phyloP scores from a whole-genome alignment of 805 yeast species.

The Candida yuanshanica region DNA sequence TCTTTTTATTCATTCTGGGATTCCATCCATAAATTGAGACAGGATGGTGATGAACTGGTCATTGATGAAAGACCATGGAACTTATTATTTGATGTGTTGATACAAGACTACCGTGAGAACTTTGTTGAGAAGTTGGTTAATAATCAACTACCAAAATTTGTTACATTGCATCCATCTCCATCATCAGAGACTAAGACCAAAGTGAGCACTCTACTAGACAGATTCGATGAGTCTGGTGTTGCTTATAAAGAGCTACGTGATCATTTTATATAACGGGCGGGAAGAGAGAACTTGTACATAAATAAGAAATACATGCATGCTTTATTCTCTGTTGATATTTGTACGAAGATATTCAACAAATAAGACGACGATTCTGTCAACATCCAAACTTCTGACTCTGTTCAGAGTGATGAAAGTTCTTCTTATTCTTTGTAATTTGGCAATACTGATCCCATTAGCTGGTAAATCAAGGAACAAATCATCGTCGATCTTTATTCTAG shows the following conservation, averaged over 20 bases:
- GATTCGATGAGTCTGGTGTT: slow-evolving; percentile 10
- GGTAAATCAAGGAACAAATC: slow-evolving; percentile 58
- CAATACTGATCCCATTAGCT: slow-evolving; percentile 49
- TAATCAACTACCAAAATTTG: slow-evolving; percentile 6
- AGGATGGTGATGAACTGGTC: neutral
- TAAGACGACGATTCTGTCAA: slow-evolving; percentile 58
- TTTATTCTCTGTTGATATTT: slow-evolving; percentile 32
- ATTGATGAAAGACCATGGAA: slow-evolving; percentile 22
- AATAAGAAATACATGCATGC: neutral
- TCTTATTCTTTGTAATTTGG: slow-evolving; percentile 78
- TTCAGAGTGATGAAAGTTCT: slow-evolving; percentile 80
- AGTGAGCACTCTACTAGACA: slow-evolving; percentile 6
- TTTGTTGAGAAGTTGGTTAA: slow-evolving; percentile 13
- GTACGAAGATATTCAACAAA: slow-evolving; percentile 75
- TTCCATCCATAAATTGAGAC: slow-evolving; percentile 2
- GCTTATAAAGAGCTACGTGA: slow-evolving; percentile 12
- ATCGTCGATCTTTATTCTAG: slow-evolving; percentile 35
- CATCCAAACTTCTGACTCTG: slow-evolving; percentile 69
- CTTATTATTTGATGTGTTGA: slow-evolving; percentile 8
- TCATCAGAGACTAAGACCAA: slow-evolving; percentile 3
- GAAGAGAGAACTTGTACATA: slow-evolving; percentile 7
- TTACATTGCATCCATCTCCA: slow-evolving; percentile 4
- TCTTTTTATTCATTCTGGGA: slow-evolving; percentile 20
- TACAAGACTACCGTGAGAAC: slow-evolving; percentile 12
- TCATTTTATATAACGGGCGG: neutral